Evolutionary conservation across 768 basidiomycete species (phyloP), one percentile per base, ranked within the genome.

Genomic region (Amanita muscaria): DNA sequence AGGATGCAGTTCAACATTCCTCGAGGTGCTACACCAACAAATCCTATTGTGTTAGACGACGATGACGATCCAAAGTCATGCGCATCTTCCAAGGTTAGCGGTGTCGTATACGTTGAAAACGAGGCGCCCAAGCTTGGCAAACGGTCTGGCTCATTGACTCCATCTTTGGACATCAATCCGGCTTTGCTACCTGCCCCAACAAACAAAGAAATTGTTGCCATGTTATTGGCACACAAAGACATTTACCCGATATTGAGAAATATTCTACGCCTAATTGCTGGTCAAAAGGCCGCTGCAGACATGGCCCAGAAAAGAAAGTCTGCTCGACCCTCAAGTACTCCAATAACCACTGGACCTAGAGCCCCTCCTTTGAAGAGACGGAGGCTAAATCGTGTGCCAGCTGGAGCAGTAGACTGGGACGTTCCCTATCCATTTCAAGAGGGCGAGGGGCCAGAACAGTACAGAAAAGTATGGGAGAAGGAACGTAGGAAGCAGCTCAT

Each of bases 361-460:
- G 32, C 48, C 16, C 51, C 54, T 11, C 54, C 68, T 5, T 37
- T 53, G 15, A 88, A 85, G 61, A 78, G 75, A 49, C 72, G 84
- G 22, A 83, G 74, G 52, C 64, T 88, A 11, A 69, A 67, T 46
- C 63, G 66, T 7, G 84, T 89, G 11, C 87, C 87, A 25, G 87
- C 87, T 16, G 87, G 87, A 9, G 87, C 87, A 1, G 70, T 60
- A 1, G 84, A 88, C 55, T 89, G 87, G 87, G 84, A 88, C 52
- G 74, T 88, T 0, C 87, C 87, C 0, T 88, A 80, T 58, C 87
- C 87, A 5, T 88, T 88, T 50, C 61, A 59, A 31, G 64, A 70
- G 38, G 87, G 83, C 22, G 80, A 89, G 51, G 87, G 82, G 2
- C 83, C 87, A 2, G 57, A 70, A 14, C 65, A 68, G n/a, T 88